Evolutionary conservation across 805 yeast genomes (phyloP), one percentile per base, ranked within the genome.

Genomic region (Yamadazyma scolyti): DNA sequence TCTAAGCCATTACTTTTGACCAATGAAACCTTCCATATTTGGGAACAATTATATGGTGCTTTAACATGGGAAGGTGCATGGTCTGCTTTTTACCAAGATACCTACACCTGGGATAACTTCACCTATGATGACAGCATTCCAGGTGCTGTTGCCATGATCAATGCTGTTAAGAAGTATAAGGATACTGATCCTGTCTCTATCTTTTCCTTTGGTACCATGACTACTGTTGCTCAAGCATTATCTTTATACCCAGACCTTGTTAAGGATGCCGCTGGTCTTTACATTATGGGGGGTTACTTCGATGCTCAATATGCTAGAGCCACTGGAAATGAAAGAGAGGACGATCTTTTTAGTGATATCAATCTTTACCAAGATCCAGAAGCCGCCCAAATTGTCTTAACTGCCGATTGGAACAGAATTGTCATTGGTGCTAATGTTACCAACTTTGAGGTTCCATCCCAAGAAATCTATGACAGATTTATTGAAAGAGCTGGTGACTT

Each of bases 151-250:
- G 68, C 68, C 24, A 36, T 65, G 37, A 58, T 65, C 36, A 52
- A 63, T 12, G 68, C 69, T 11, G 68, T 64, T 22, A 61, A 55
- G 41, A 39, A 47, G 23, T 37, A 60, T 48, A 65, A 65, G 24
- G 54, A 56, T 23, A 61, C 62, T 20, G 54, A 56, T 21, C 56
- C 60, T 22, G 47, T 52, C 15, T 34, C 29, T 5, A 47, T 66
- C 26, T 63, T 50, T 36, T 61, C 67, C 29, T 69, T 66, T 16
- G 71, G 71, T 31, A 28, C 35, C n/a, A 54, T 59, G 61, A 66
- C 72, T 24, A 64, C 68, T 15, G 63, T 66, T 23, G 72, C 72
- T n/a, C 66, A 61, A 44, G 71, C 72, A 12, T 22, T 66, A 12
- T 46, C 58, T 19, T 46, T 63, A 17, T 65, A 63, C 40, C 71